Percentiles rank a stretch among this genome's conserved stretches.
Conservation (phyloP, 2,329 filamentous ascomycete genomes). For the Teratosphaeria zuluensis region DNA sequence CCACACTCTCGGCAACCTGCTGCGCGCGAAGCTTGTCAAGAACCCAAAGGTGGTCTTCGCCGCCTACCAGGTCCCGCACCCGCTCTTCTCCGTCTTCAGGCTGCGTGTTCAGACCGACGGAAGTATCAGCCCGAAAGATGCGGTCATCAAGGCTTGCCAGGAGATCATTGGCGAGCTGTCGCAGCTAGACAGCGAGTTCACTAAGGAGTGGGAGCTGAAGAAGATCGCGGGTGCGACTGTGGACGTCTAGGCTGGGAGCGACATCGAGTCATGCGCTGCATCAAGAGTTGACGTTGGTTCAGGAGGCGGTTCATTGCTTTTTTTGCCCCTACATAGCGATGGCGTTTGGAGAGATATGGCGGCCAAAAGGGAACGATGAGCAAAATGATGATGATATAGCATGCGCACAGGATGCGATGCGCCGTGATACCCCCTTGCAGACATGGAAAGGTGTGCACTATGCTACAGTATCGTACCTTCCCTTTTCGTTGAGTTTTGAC, state of each 20-base stretch:
- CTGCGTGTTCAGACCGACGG: slow-evolving; percentile 91
- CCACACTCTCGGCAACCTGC: slow-evolving; percentile 65
- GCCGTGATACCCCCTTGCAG: background rate
- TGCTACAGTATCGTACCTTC: background rate
- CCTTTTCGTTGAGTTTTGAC: background rate
- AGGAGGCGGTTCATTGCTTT: background rate
- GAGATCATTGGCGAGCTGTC: slow-evolving; percentile 74
- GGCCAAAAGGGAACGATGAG: background rate
- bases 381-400: background rate
- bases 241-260: background rate
- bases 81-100: slow-evolving; percentile 43
- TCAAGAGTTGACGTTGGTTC: background rate
- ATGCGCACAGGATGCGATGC: background rate
- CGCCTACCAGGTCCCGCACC: slow-evolving; percentile 64
- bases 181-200: slow-evolving; percentile 76
- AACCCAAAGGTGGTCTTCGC: slow-evolving; percentile 79
- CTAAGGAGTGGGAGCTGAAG: slow-evolving; percentile 79
- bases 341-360: slow-evolving; percentile 8
- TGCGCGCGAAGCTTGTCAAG: slow-evolving; percentile 75
- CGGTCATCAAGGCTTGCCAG: slow-evolving; percentile 69
- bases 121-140: slow-evolving; percentile 76
- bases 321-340: slow-evolving; percentile 11
- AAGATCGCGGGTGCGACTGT: slow-evolving; percentile 53
- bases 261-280: background rate
- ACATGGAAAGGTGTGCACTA: background rate